Percentiles rank a stretch among this genome's conserved stretches.
phyloP scores from a whole-genome alignment of 352 stramenopile genomes.

The Phytopythium helicoides region DNA sequence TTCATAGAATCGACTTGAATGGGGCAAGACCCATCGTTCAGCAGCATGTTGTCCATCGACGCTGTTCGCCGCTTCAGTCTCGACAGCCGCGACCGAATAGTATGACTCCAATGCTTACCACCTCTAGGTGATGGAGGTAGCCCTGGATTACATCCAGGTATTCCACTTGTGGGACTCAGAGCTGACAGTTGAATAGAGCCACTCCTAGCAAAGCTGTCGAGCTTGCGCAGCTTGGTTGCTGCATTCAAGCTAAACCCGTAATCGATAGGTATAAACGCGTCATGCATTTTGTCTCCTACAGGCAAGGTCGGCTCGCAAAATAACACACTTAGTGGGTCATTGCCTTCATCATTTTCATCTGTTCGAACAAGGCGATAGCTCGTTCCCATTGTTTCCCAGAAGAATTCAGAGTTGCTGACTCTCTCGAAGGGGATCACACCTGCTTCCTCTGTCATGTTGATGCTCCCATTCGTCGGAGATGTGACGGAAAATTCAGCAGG shows the following conservation, averaged over 20 bases:
- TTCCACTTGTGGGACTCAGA: conserved; percentile 8
- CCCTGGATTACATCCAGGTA: conserved; percentile 2
- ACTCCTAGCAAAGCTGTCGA: conserved; percentile 14
- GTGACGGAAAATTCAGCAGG: conserved; percentile 5
- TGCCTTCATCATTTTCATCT: conserved; percentile 13
- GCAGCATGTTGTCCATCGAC: conserved; percentile 69
- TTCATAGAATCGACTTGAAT: conserved; percentile 85
- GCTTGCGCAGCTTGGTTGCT: conserved; percentile 17
- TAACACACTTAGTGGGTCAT: conserved; percentile 22
- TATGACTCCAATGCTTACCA: conserved; percentile 47
- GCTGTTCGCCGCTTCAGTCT: conserved; percentile 56
- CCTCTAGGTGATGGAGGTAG: conserved; percentile 26
- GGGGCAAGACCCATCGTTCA: conserved; percentile 67
- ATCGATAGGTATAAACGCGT: conserved; percentile 44
- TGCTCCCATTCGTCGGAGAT: conserved; percentile 2
- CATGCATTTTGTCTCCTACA: conserved; percentile 43
- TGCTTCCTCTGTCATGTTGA: conserved; percentile 7
- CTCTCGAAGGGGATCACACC: conserved; percentile 26
- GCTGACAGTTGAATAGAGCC: conserved; percentile 17
- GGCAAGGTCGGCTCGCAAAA: conserved; percentile 24
- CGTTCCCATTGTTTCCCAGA: conserved; percentile 55
- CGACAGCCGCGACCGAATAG: conserved; percentile 46
- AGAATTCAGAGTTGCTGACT: conserved; percentile 44
- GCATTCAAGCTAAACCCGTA: conserved; percentile 35
- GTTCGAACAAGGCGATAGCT: conserved; percentile 47